phyloP scores from a whole-genome alignment of 2,329 filamentous ascomycete genomes.

The Aspergillus tanneri region DNA sequence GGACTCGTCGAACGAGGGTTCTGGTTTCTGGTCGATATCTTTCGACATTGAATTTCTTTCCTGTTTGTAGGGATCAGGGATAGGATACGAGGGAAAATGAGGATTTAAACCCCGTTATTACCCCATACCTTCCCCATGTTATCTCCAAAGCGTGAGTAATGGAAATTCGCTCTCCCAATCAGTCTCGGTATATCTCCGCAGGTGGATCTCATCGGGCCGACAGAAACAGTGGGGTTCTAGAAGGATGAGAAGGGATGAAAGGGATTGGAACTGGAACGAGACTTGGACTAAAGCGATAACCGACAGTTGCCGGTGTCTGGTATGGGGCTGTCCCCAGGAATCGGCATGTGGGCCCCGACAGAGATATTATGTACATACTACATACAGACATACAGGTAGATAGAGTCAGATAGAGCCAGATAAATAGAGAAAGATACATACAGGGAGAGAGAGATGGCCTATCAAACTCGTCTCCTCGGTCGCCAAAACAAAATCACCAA shows the following conservation, averaged over 20 bases:
- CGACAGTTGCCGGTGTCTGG: too few species aligned
- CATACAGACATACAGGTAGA: background rate
- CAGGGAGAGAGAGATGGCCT: background rate
- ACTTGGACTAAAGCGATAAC: too few species aligned
- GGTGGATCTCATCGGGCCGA: constrained; percentile 9
- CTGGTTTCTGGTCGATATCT: constrained; percentile 16
- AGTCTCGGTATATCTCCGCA: background rate
- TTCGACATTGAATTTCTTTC: background rate
- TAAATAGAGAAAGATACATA: background rate
- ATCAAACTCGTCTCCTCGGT: constrained; percentile 46
- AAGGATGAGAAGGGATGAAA: too few species aligned
- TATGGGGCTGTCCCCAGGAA: constrained; percentile 19
- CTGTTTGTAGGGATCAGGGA: too few species aligned
- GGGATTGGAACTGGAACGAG: too few species aligned
- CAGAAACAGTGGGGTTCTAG: too few species aligned
- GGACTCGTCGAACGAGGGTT: constrained; percentile 13
- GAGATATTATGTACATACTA: constrained; percentile 4
- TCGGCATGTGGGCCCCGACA: constrained; percentile 29
- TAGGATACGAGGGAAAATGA: too few species aligned
- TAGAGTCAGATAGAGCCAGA: constrained; percentile 4
- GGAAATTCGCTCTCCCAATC: constrained; percentile 8
- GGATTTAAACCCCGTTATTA: too few species aligned
- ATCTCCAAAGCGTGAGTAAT: constrained; percentile 8
- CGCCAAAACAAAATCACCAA: constrained; percentile 42
- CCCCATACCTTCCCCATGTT: background rate